Evolutionary conservation across 2,329 filamentous ascomycete genomes (phyloP).

Genomic region (Aspergillus aculeatus): DNA sequence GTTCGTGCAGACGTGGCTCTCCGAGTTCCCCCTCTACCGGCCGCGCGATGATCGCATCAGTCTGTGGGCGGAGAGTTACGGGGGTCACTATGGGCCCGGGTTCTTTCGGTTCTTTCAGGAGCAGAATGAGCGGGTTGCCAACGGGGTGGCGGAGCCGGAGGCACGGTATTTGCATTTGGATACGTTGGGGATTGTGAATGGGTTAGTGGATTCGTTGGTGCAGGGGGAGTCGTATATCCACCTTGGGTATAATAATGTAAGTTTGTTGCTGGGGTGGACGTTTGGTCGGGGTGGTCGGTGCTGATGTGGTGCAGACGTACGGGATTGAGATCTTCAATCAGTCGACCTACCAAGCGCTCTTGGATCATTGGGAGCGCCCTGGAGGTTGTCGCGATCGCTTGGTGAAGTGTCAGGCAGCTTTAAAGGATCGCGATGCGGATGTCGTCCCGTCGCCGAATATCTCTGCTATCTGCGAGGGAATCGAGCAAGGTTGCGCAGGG

Average conservation of each 20-base stretch:
- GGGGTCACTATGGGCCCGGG: conserved; percentile 4
- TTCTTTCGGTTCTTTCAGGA: conserved; percentile 1
- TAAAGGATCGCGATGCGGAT: conserved; percentile 1
- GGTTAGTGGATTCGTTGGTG: neutral
- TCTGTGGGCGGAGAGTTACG: conserved; percentile 7
- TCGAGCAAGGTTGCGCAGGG: neutral
- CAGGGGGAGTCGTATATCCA: conserved; percentile 1
- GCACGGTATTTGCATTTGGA: neutral
- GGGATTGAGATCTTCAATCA: conserved; percentile 1
- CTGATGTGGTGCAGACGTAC: neutral
- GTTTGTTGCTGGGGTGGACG: neutral
- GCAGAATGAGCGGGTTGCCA: neutral
- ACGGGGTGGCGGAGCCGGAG: neutral
- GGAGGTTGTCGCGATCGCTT: neutral
- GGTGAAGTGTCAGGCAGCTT: neutral
- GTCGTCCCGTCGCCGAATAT: neutral
- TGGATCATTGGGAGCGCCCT: neutral
- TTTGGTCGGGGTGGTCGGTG: too few relatives aligned
- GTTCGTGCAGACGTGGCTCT: conserved; percentile 2
- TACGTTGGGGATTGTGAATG: conserved; percentile 4
- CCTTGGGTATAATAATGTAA: conserved; percentile 1
- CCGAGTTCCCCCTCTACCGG: neutral
- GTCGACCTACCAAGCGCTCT: neutral
- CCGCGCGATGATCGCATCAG: neutral
- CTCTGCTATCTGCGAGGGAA: neutral